Evolutionary conservation across 1,139 yeast species (phyloP), one percentile per base, ranked within the genome.

Genomic region (Scheffersomyces lignicola): DNA sequence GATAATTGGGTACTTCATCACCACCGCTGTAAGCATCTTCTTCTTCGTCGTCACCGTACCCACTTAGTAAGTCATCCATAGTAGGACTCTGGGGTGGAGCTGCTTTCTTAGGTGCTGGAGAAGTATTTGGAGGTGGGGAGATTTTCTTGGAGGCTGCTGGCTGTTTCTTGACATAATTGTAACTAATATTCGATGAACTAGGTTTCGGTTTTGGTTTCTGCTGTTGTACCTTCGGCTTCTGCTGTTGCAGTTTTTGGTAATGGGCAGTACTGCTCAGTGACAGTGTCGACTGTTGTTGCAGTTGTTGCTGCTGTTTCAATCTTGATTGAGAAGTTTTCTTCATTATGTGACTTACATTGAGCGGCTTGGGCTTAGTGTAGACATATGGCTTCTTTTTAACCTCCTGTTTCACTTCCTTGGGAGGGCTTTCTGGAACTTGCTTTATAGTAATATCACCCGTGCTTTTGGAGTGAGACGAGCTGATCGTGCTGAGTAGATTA

Each of bases 301-400:
- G 36, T 24, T 15, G 32, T 37, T 28, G 43, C 57, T 61, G 40
- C 34, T 49, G 42, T 43, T 41, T 46, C 28, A 45, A 26, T 24
- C 40, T 43, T 28, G 24, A 32, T 35, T 40, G 47, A 15, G 29
- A 26, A 4, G 29, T 26, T 29, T 51, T 48, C 31, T 61, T 62
- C 70, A 66, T 65, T 31, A 65, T 47, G 15, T 57, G 53, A 33
- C 50, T 52, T 18, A 69, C 54, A 41, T 69, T 65, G 38, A 69
- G 41, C 1, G 75, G 75, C 42, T 65, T 59, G 3, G 76, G 75
- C 43, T 69, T 60, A 25, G 49, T 62, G 44, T 69, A 69, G 9
- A 59, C 49, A 40, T 67, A 69, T 12, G 61, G 56, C 31, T 49
- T 52, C 33, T 55, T 53, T 6, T 37, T 35, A 11, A 11, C 22